Evolutionary conservation across 2,329 filamentous ascomycete genomes (phyloP), one percentile per base, ranked within the genome.

Genomic region (Trichothecium sympodiale): DNA sequence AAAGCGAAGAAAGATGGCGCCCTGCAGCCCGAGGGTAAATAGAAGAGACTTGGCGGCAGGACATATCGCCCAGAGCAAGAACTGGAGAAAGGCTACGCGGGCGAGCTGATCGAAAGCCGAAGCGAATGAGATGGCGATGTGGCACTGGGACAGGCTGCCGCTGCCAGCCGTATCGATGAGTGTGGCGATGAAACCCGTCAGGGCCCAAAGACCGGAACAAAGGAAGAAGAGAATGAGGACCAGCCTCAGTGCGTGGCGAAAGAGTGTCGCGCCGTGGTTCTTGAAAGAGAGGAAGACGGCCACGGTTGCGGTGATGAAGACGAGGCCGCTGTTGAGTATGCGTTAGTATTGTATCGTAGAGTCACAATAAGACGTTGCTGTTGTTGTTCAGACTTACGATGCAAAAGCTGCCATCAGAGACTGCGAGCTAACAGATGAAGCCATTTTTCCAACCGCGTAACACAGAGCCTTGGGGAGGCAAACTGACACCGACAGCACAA

Each of bases 231-330:
- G 53, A 48, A 66, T 56, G 69, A 77, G 71, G 70, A 65, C 71
- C 71, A 77, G 72, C 71, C 72, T 75, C 70, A 67, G 64, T 59
- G 69, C 67, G 57, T 75, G 69, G 54, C 67, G 63, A 50, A 71
- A 61, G 40, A 72, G 53, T 29, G 64, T 54, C 40, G 60, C 61
- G 49, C 63, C 59, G 59, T 69, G 59, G 44, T 64, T 62, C 48
- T 57, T 67, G 41, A 62, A 58, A 41, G 62, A 55, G 45, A 69
- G 57, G 52, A 67, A 56, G 43, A 65, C 54, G 34, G 63, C 60
- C 31, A 59, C 59, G 34, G 63, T 60, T 20, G 70, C 65, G 36
- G 69, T 65, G 48, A 67, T 67, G 45, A 72, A 60, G 38, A 74
- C 59, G 42, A 71, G 62, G 43, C 71, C 72, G 57, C 70, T 42